Conservation (phyloP, 2,329 filamentous ascomycete genomes). For the Onygenales sp. region DNA sequence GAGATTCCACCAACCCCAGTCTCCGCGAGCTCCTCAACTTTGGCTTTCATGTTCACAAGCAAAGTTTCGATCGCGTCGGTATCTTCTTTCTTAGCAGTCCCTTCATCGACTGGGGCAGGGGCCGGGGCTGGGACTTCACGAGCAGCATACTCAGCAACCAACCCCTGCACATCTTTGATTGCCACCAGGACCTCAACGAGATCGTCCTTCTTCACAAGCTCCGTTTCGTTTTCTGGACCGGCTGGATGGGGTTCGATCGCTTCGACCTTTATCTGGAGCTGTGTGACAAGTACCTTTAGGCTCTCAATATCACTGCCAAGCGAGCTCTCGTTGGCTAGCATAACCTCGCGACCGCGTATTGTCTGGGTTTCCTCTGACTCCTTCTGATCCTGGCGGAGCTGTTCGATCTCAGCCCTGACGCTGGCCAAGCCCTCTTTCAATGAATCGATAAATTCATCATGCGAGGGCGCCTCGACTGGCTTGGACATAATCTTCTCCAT, state of each 20-base stretch:
- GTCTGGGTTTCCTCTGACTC: conserved; percentile 42
- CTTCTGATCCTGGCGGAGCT: conserved; percentile 51
- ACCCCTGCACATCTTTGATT: conserved; percentile 46
- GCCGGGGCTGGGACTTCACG: conserved; percentile 3
- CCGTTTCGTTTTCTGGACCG: conserved; percentile 26
- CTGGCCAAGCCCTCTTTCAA: conserved; percentile 71
- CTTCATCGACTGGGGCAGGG: conserved; percentile 30
- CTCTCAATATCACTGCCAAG: conserved; percentile 68
- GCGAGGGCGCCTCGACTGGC: conserved; percentile 70
- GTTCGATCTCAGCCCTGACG: conserved; percentile 68
- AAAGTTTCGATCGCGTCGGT: conserved; percentile 86
- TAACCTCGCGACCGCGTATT: conserved; percentile 45
- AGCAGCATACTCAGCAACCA: conserved; percentile 41
- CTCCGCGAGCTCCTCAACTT: conserved; percentile 66
- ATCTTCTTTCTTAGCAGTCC: conserved; percentile 66
- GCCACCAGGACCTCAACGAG: conserved; percentile 37
- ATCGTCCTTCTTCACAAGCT: conserved; percentile 38
- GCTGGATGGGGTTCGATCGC: conserved; percentile 52
- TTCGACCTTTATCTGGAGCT: conserved; percentile 78
- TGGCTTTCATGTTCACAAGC: conserved; percentile 77
- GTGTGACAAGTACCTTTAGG: conserved; percentile 71
- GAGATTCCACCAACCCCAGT: conserved; percentile 58
- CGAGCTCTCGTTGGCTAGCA: conserved; percentile 45
- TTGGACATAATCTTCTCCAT: conserved; percentile 67
- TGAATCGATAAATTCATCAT: conserved; percentile 81